Evolutionary conservation across 306 rosid species (phyloP).

Genomic region (Mimosa pudica): DNA sequence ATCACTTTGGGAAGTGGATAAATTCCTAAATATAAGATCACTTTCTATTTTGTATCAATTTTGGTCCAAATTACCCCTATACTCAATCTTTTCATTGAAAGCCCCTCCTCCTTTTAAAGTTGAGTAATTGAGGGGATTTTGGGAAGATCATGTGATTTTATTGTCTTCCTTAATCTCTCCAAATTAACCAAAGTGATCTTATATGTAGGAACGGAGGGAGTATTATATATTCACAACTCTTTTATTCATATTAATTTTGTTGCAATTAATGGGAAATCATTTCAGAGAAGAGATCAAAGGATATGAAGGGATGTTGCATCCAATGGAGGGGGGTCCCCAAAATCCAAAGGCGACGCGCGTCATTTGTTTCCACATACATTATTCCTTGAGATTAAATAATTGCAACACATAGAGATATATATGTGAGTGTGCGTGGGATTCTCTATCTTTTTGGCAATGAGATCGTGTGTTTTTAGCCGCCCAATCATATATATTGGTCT

Average conservation of each 20-base stretch:
- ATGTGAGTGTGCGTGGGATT: slow-evolving; percentile 32
- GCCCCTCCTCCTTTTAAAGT: too few species aligned
- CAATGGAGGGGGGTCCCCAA: slow-evolving; percentile 32
- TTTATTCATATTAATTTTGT: not conserved
- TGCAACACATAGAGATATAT: slow-evolving; percentile 22
- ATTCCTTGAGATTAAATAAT: slow-evolving; percentile 43
- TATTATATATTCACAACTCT: not conserved
- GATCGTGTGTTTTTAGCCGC: slow-evolving; percentile 43
- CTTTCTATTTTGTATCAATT: too few species aligned
- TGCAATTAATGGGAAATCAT: not conserved
- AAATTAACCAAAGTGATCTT: too few species aligned
- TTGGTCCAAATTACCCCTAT: too few species aligned
- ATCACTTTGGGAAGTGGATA: too few species aligned
- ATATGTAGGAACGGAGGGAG: too few species aligned
- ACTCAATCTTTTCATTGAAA: too few species aligned
- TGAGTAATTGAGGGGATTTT: too few species aligned
- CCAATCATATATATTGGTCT: slow-evolving; percentile 33
- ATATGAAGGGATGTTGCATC: slow-evolving; percentile 27
- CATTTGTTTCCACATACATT: slow-evolving; percentile 51
- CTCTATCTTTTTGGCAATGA: slow-evolving; percentile 32
- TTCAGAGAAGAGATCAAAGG: not conserved
- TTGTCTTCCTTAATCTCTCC: too few species aligned
- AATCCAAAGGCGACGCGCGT: slow-evolving; percentile 42
- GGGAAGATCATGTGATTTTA: too few species aligned
- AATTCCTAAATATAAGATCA: too few species aligned